phyloP scores from a whole-genome alignment of 2,329 filamentous ascomycete genomes.

The Penicillium sp. region DNA sequence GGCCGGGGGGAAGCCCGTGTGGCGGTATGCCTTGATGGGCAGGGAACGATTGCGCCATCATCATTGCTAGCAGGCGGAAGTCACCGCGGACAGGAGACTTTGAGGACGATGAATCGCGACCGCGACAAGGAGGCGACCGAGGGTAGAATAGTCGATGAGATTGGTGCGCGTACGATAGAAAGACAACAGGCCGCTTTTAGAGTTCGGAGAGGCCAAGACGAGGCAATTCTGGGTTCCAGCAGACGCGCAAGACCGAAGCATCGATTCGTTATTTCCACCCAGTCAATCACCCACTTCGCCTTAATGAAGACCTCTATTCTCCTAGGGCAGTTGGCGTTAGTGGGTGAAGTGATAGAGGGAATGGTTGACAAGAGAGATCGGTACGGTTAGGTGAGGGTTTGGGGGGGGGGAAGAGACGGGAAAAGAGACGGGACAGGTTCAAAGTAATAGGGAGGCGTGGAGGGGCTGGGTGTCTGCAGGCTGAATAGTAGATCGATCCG shows the following conservation, averaged over 20 bases:
- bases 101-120: constrained; percentile 23
- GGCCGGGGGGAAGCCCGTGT: constrained; percentile 62
- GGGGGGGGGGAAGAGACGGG: constrained; percentile 18
- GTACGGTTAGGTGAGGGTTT: constrained; percentile 17
- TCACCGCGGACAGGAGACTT: constrained; percentile 40
- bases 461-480: constrained; percentile 36
- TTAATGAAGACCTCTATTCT: constrained; percentile 28
- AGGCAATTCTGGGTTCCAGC: constrained; percentile 37
- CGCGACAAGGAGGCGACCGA: constrained; percentile 19
- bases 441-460: constrained; percentile 37
- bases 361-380: constrained; percentile 18
- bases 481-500: not conserved
- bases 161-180: constrained; percentile 37
- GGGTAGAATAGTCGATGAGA: constrained; percentile 12
- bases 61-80: constrained; percentile 52
- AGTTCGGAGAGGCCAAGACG: constrained; percentile 42
- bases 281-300: constrained; percentile 32
- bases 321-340: constrained; percentile 16
- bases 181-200: constrained; percentile 39
- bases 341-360: constrained; percentile 13
- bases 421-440: constrained; percentile 17
- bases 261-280: constrained; percentile 35
- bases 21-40: constrained; percentile 63
- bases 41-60: constrained; percentile 60
- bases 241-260: constrained; percentile 38